These are phyloP conservation scores for Aspergillus viridinutans DNA, from an alignment of 2,329 filamentous ascomycete genomes.

Conservation along the genomic window DNA sequence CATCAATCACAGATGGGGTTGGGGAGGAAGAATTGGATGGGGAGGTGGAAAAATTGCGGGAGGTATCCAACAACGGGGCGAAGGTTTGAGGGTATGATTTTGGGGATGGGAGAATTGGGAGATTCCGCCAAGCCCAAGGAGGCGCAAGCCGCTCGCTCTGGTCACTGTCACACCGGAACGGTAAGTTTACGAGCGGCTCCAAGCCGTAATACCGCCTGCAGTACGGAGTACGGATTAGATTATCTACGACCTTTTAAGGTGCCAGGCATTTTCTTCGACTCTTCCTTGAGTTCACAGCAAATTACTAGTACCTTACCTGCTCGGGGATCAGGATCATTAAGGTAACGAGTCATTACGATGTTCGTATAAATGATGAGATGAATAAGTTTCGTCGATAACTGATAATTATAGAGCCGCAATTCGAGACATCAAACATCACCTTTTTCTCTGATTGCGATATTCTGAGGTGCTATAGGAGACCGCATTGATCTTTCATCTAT, in stretches of 20 bases:
- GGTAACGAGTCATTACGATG: no score
- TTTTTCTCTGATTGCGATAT: neutral
- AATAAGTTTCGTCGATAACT: neutral
- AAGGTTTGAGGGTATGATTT: slow-evolving; percentile 21
- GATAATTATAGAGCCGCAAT: neutral
- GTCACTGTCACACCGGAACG: slow-evolving; percentile 19
- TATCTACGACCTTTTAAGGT: neutral
- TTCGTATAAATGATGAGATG: neutral
- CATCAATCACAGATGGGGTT: slow-evolving; percentile 25
- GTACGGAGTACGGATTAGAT: neutral
- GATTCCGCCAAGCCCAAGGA: slow-evolving; percentile 33
- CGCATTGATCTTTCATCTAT: neutral
- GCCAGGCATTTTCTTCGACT: no score
- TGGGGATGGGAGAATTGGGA: slow-evolving; percentile 23
- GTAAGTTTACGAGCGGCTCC: slow-evolving; percentile 21
- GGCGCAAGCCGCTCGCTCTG: slow-evolving; percentile 29
- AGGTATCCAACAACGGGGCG: slow-evolving; percentile 19
- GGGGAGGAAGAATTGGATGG: slow-evolving; percentile 19
- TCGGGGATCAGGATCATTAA: no score
- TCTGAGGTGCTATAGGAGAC: no score
- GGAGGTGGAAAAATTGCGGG: slow-evolving; percentile 14
- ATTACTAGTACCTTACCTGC: no score
- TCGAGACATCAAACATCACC: neutral
- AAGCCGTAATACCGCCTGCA: neutral
- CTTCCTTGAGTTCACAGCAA: no score